phyloP scores from a whole-genome alignment of 768 basidiomycete genomes.

The Rhodotorula paludigena region DNA sequence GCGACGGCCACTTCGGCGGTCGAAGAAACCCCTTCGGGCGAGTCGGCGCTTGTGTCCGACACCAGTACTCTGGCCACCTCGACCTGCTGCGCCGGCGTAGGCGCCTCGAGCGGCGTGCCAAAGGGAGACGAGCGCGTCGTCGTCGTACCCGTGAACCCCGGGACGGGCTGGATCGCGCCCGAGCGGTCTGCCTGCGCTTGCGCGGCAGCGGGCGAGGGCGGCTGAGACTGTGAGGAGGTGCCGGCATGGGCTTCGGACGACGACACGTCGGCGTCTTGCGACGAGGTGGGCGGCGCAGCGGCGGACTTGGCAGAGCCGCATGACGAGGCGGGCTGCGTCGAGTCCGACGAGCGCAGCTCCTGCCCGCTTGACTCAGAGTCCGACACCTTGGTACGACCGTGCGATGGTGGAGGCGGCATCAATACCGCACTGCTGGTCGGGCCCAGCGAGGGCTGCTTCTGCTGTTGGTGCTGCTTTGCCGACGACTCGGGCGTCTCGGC shows the following conservation, averaged over 20 bases:
- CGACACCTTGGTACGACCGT: neutral
- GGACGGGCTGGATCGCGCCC: neutral
- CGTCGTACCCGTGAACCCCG: neutral
- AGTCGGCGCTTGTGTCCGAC: too few species aligned
- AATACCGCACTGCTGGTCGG: conserved; percentile 13
- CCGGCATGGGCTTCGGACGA: neutral
- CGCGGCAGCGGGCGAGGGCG: neutral
- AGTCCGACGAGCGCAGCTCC: neutral
- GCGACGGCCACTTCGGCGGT: too few species aligned
- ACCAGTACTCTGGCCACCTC: too few species aligned
- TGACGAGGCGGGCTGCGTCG: neutral
- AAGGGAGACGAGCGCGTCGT: neutral
- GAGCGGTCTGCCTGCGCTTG: neutral
- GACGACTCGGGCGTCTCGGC: too few species aligned
- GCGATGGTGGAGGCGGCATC: conserved; percentile 20
- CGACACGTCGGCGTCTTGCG: neutral
- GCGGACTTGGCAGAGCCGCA: too few species aligned
- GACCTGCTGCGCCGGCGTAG: neutral
- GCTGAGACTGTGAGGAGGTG: neutral
- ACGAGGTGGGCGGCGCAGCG: neutral
- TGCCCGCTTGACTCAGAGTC: too few species aligned
- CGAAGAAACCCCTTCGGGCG: too few species aligned
- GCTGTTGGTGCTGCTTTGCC: too few species aligned
- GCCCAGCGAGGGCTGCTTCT: neutral
- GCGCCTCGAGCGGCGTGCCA: neutral